A percentile compares a stretch with the other conserved stretches of the same genome.
phyloP scores from a whole-genome alignment of 495 filamentous ascomycete genomes.

The Hypoxylon crocopeplum region DNA sequence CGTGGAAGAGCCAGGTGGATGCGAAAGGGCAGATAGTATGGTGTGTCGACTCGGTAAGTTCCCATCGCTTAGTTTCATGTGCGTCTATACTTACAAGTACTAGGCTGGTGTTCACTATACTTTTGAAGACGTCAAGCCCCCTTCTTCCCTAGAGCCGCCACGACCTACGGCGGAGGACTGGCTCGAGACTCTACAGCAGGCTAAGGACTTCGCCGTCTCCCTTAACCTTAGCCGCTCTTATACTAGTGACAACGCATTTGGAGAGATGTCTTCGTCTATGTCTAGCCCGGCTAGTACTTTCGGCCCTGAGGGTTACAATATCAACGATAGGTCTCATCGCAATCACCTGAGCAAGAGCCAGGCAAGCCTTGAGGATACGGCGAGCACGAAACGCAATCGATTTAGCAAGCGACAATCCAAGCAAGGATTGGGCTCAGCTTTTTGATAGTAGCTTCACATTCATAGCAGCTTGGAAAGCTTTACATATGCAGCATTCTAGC shows the following conservation, averaged over 20 bases:
- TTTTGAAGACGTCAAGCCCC: conserved; percentile 83
- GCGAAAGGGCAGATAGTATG: conserved; percentile 84
- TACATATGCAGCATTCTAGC: not conserved
- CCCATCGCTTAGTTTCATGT: not conserved
- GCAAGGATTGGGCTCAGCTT: conserved; percentile 84
- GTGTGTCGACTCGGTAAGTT: conserved; percentile 91
- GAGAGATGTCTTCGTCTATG: conserved; percentile 72
- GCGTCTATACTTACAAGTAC: conserved; percentile 27
- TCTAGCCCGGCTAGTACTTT: conserved; percentile 81
- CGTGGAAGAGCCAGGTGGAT: conserved; percentile 80
- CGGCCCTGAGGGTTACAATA: conserved; percentile 53
- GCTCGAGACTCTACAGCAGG: conserved; percentile 82
- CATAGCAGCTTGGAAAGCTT: conserved; percentile 24
- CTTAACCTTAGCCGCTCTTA: conserved; percentile 72
- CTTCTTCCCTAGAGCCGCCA: conserved; percentile 50
- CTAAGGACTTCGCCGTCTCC: conserved; percentile 78
- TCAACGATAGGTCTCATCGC: conserved; percentile 58
- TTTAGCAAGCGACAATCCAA: conserved; percentile 92
- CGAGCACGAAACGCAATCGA: conserved; percentile 66
- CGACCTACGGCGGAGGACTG: conserved; percentile 69
- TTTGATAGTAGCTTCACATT: conserved; percentile 49
- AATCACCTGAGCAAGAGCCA: conserved; percentile 62
- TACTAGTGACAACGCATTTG: conserved; percentile 72
- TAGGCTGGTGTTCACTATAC: conserved; percentile 89
- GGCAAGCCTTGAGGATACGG: conserved; percentile 62